Conservation (phyloP, 805 yeast species). For the Starmerella tilneyi region DNA sequence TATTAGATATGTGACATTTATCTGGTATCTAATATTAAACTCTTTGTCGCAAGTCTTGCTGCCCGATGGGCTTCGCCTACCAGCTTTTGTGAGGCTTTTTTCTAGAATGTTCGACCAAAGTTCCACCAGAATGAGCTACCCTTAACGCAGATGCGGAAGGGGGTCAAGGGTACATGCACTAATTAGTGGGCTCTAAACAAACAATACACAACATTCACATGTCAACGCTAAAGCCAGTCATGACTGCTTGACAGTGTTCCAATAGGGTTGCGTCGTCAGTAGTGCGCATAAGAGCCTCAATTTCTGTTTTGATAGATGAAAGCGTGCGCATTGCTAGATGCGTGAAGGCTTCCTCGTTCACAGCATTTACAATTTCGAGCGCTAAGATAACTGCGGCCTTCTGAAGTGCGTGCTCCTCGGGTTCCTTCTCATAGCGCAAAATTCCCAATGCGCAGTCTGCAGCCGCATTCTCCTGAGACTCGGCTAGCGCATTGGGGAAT, state of each 20-base stretch:
- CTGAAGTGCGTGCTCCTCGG: slow-evolving; percentile 44
- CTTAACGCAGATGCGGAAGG: background rate
- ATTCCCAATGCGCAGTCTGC: slow-evolving; percentile 73
- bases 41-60: too few relatives aligned
- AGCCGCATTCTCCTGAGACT: slow-evolving; percentile 40
- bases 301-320: slow-evolving; percentile 1
- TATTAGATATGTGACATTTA: too few relatives aligned
- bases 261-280: slow-evolving; percentile 28
- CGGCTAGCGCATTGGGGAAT: slow-evolving; percentile 45
- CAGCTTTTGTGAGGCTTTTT: background rate
- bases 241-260: slow-evolving; percentile 5
- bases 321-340: slow-evolving; percentile 13
- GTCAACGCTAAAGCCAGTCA: too few relatives aligned
- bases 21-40: too few relatives aligned
- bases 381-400: slow-evolving; percentile 65
- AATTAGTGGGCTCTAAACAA: background rate
- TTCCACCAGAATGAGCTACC: background rate
- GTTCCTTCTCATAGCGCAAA: slow-evolving; percentile 48
- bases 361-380: slow-evolving; percentile 25
- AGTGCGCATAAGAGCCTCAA: background rate
- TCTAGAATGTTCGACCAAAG: slow-evolving; percentile 3
- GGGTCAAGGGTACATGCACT: slow-evolving; percentile 3
- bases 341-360: slow-evolving; percentile 27
- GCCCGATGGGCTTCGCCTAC: too few relatives aligned
- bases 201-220: background rate